Evolutionary conservation across 371 early-diverging fungal species (phyloP), one percentile per base, ranked within the genome.

Genomic region (Cokeromyces recurvatus): DNA sequence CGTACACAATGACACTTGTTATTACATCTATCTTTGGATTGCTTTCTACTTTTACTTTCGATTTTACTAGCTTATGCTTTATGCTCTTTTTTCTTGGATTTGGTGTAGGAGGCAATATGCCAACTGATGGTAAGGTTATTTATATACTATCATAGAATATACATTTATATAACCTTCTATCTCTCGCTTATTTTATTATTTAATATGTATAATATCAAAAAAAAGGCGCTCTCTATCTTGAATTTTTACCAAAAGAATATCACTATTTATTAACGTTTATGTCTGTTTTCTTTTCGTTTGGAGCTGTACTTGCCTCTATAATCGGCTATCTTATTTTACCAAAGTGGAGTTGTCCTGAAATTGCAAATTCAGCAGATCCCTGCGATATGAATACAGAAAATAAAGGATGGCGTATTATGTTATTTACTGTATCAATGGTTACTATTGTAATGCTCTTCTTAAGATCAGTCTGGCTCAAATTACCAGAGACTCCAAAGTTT

Each of bases 31-130:
- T 82, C 11, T 90, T 87, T 71, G 91, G 89, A 0, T 55, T 82
- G 24, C 49, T 82, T 4, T 77, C 91, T 3, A 82, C 88, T 36
- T 71, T 86, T 23, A 70, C 86, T 7, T 80, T 81, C 31, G 74
- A 68, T 20, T 90, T 89, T 53, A 46, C 68, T 38, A 58, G 74
- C 25, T 63, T 89, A 15, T 90, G 87, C 50, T 21, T 81, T 10
- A 62, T 79, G 23, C 57, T 89, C 2, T 79, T 87, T 38, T 77
- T 75, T 4, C 66, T 90, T 44, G 91, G 90, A 3, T 82, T 89
- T 59, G 91, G 91, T 12, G 88, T 92, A 24, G 92, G 92, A 38
- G 92, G 93, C 22, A 92, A 90, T 53, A 83, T 90, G 81, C 91
- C 92, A n/a, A 89, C 89, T 17, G 89, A 90, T 68, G 82, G 85